phyloP scores from a whole-genome alignment of 345 rosid genomes.

The Brassica juncea region DNA sequence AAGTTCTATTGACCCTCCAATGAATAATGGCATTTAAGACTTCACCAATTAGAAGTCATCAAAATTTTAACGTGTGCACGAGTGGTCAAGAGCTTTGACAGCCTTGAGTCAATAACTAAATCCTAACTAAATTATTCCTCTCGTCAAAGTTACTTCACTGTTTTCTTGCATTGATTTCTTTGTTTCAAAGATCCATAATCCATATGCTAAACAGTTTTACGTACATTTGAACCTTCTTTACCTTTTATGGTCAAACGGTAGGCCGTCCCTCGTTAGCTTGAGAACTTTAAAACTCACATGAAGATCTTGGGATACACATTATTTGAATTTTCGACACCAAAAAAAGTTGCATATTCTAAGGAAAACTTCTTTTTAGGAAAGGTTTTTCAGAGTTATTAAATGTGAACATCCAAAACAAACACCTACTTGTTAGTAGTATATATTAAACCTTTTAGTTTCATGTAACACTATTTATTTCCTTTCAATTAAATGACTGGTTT shows the following conservation, averaged over 20 bases:
- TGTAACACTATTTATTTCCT: neutral
- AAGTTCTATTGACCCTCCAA: neutral
- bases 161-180: neutral
- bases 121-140: slow-evolving; percentile 17
- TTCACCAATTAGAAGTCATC: slow-evolving; percentile 2
- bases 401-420: slow-evolving; percentile 7
- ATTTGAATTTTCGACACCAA: slow-evolving; percentile 10
- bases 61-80: slow-evolving; percentile 14
- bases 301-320: neutral
- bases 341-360: slow-evolving; percentile 25
- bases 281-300: neutral
- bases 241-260: slow-evolving; percentile 1
- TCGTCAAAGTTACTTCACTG: slow-evolving; percentile 24
- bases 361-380: slow-evolving; percentile 13
- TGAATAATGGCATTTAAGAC: neutral
- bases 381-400: neutral
- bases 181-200: slow-evolving; percentile 6
- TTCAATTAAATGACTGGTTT: neutral
- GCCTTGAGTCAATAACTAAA: slow-evolving; percentile 12
- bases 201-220: slow-evolving; percentile 4
- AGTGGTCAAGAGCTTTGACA: slow-evolving; percentile 23
- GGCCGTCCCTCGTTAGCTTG: slow-evolving; percentile 1
- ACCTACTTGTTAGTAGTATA: neutral
- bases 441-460: neutral
- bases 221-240: slow-evolving; percentile 8